A percentile compares a stretch with the other conserved stretches of the same genome.
Conservation (phyloP, 148 eudicot species). For the Dianthus caryophyllus region DNA sequence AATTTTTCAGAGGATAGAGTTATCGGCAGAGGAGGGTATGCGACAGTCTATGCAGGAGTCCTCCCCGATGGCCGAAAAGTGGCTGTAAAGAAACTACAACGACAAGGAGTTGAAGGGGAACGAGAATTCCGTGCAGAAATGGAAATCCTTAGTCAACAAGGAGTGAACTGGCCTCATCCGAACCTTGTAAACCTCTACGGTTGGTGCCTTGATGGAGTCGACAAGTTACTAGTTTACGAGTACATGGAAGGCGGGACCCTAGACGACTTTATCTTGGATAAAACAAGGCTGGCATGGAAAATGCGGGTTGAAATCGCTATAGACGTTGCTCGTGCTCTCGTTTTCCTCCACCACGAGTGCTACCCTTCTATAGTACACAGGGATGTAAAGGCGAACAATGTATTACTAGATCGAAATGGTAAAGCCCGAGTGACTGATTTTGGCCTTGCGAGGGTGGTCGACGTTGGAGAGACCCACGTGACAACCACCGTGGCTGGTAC, state of each 20-base stretch:
- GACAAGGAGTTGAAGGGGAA: constrained; percentile 82
- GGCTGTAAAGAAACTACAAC: constrained; percentile 82
- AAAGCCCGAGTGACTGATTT: constrained; percentile 87
- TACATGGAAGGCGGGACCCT: constrained; percentile 92
- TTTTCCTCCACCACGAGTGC: constrained; percentile 85
- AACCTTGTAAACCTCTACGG: constrained; percentile 89
- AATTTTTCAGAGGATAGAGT: constrained; percentile 66
- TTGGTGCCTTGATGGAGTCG: constrained; percentile 85
- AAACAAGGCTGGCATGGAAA: constrained; percentile 46
- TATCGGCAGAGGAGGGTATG: constrained; percentile 82
- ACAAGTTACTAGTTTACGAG: constrained; percentile 78
- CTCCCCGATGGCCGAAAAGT: constrained; percentile 84
- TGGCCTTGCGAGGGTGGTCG: constrained; percentile 75
- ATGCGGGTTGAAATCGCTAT: constrained; percentile 54
- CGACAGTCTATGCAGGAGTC: constrained; percentile 69
- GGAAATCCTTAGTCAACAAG: constrained; percentile 70
- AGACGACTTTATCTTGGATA: constrained; percentile 61
- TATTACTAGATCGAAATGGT: constrained; percentile 61
- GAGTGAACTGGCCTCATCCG: constrained; percentile 85
- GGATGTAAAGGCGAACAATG: constrained; percentile 95
- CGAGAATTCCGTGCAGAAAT: constrained; percentile 83
- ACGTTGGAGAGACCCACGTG: constrained; percentile 72
- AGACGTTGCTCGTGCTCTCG: constrained; percentile 75
- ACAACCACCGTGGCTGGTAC: constrained; percentile 94
- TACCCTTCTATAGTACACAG: constrained; percentile 76